Evolutionary conservation across 2,329 filamentous ascomycete genomes (phyloP).

Genomic region (Fusarium sacchari): DNA sequence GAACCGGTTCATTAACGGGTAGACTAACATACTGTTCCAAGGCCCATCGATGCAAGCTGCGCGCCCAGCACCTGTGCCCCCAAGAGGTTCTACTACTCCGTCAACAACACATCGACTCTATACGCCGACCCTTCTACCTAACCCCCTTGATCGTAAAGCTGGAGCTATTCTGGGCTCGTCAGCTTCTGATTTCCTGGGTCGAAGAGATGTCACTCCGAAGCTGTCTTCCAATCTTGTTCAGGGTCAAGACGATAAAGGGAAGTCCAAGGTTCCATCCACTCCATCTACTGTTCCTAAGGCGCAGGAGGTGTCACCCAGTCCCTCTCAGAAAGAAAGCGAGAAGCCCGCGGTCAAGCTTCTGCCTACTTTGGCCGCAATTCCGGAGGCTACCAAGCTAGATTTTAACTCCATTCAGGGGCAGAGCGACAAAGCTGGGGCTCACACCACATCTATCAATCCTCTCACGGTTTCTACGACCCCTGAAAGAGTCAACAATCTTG

Average conservation of each 20-base stretch:
- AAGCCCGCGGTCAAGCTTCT: neutral
- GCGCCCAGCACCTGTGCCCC: neutral
- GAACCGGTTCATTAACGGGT: neutral
- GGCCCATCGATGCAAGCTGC: neutral
- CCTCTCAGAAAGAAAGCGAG: neutral
- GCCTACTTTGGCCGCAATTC: neutral
- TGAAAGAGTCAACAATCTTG: neutral
- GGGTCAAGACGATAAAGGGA: neutral
- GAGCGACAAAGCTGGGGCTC: neutral
- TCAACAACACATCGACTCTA: constrained; percentile 38
- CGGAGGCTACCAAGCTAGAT: neutral
- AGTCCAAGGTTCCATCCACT: neutral
- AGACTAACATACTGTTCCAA: constrained; percentile 2
- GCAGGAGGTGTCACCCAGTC: neutral
- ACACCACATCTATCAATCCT: neutral
- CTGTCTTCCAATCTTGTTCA: neutral
- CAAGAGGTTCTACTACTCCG: neutral
- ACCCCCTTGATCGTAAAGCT: constrained; percentile 7
- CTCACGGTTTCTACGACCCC: neutral
- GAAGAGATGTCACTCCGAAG: constrained; percentile 11
- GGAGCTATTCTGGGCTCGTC: constrained; percentile 36
- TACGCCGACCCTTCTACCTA: constrained; percentile 6
- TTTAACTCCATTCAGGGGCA: neutral
- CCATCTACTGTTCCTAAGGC: neutral
- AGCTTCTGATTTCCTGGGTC: constrained; percentile 38